Evolutionary conservation across 1,284 basidiomycete genomes (phyloP).

Genomic region (Hortiboletus rubellus): DNA sequence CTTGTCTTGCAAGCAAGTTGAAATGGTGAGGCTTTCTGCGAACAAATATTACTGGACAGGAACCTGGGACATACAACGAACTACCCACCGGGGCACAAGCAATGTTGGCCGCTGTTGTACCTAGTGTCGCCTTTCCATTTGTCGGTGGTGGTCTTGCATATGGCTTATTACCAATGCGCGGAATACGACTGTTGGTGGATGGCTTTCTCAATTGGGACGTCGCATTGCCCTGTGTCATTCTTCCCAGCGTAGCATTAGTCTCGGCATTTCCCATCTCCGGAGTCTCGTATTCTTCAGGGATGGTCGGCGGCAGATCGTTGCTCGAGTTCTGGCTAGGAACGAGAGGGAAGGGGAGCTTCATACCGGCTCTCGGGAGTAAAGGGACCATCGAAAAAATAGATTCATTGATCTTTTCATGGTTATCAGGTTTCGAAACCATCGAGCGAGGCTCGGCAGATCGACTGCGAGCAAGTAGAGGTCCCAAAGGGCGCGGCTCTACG

Average conservation of each 20-base stretch:
- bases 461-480: conserved; percentile 22
- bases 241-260: neutral
- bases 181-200: conserved; percentile 61
- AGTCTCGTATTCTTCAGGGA: conserved; percentile 33
- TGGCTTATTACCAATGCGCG: conserved; percentile 64
- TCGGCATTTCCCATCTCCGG: neutral
- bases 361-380: conserved; percentile 20
- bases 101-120: neutral
- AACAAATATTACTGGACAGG: conserved; percentile 2
- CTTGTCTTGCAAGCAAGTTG: conserved; percentile 19
- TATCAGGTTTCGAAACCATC: conserved; percentile 7
- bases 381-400: conserved; percentile 22
- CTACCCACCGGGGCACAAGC: conserved; percentile 21
- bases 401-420: conserved; percentile 18
- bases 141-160: conserved; percentile 49
- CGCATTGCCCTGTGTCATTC: conserved; percentile 23
- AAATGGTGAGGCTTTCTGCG: conserved; percentile 13
- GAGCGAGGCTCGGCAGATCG: conserved; percentile 32
- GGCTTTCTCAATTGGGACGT: conserved; percentile 56
- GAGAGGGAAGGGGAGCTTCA: conserved; percentile 49
- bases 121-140: conserved; percentile 4
- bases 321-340: conserved; percentile 21
- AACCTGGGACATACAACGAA: neutral
- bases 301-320: conserved; percentile 26
- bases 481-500: conserved; percentile 20